Conservation (phyloP, 2,329 filamentous ascomycete genomes). For the Chrysoporthe puriensis region DNA sequence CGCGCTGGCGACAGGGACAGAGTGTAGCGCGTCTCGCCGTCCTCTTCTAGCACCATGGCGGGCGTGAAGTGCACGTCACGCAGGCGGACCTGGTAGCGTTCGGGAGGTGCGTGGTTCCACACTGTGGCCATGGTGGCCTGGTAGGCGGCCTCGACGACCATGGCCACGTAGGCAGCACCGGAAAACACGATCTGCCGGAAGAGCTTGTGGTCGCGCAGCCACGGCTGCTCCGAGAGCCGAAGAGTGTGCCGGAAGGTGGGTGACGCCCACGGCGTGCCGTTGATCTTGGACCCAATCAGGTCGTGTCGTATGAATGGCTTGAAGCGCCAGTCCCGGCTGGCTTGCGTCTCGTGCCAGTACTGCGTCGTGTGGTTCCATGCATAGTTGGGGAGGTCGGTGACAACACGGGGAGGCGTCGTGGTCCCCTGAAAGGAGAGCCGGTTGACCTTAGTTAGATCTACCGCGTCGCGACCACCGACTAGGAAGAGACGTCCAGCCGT, state of each 20-base stretch:
- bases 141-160: constrained; percentile 39
- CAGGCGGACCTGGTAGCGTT: constrained; percentile 25
- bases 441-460: constrained; percentile 27
- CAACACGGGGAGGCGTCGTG: not conserved
- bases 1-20: no score
- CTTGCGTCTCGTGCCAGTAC: constrained; percentile 12
- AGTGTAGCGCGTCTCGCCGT: no score
- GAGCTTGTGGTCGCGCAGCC: constrained; percentile 48
- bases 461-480: constrained; percentile 5
- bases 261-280: constrained; percentile 10
- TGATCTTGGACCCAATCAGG: constrained; percentile 21
- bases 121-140: constrained; percentile 24
- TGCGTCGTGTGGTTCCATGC: constrained; percentile 33
- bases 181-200: constrained; percentile 48
- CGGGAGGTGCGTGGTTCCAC: constrained; percentile 15
- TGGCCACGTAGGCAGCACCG: constrained; percentile 42
- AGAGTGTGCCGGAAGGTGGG: constrained; percentile 20
- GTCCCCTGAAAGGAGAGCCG: not conserved
- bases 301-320: constrained; percentile 14
- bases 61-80: constrained; percentile 32
- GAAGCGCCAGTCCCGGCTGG: constrained; percentile 18
- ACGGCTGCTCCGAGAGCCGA: constrained; percentile 16
- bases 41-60: not conserved
- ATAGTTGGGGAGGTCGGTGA: constrained; percentile 35
- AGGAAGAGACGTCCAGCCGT: constrained; percentile 33